Base-by-base conservation (phyloP, 2,329 filamentous ascomycete species). In the Paramyrothecium sp. region DNA sequence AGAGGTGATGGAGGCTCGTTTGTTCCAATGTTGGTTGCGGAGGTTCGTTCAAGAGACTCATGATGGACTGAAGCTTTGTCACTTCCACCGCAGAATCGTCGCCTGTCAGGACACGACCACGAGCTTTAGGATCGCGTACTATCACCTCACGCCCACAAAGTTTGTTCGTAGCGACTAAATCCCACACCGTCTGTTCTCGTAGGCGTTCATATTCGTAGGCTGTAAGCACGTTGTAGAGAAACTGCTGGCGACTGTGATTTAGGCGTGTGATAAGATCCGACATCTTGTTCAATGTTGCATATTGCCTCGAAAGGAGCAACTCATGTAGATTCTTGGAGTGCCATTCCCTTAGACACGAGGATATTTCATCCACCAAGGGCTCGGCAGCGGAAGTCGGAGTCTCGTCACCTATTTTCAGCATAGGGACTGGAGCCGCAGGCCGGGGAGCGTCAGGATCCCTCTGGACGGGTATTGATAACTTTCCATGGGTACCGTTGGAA, bases 341-440 rank as follows among this genome's bases (percentile, higher is more conserved):
- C 96, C 95, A 99, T 81, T 99, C 95, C 65, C 95, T 87, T 61
- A 99, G 77, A 71, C 95, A 99, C 3, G 93, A 97, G 16, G 95
- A 93, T 66, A 99, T 98, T 73, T 99, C 95, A 74, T 99, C 95
- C 22, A 99, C 93, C 60, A 99, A 76, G 2, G 95, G 95, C 71
- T 99, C 96, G 10, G 90, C 88, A 17, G 85, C 81, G 7, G 92
- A 97, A 0, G 92, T 96, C 1, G 93, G 91, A 2, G 92, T 97
- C 77, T 99, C 95, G 69, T 99, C 95, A 58, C 95, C 95, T 71
- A 99, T 94, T 73, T 97, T 97, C 54, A 99, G 82, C 90, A 98
- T 95, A 4, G 95, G 95, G 10, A 99, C 93, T 0, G 95, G 95
- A 12, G 96, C 96, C 12, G 92, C 86, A 30, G 94, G 95, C 65